Percentiles rank a stretch among this genome's conserved stretches.
Conservation (phyloP, 257 asterid genomes). For the Solanum appendiculatum region DNA sequence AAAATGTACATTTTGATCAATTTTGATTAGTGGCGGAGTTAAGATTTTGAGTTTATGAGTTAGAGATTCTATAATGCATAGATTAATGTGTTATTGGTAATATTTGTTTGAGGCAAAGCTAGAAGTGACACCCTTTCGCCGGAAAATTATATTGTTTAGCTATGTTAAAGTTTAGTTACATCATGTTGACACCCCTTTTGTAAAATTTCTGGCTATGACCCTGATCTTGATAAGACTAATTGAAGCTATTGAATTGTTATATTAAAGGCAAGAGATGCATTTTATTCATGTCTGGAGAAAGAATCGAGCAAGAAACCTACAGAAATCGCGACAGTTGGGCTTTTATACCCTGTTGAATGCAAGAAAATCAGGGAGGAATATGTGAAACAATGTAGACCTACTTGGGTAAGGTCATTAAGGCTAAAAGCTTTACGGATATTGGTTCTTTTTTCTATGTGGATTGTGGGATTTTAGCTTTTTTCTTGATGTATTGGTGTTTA, state of each 20-base stretch:
- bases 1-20: neutral
- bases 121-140: neutral
- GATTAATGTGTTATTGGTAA: neutral
- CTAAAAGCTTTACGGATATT: neutral
- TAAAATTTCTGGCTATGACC: neutral
- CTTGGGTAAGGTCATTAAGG: conserved; percentile 55
- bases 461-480: neutral
- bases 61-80: neutral
- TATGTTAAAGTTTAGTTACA: neutral
- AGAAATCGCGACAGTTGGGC: conserved; percentile 79
- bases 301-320: conserved; percentile 67
- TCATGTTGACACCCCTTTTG: neutral
- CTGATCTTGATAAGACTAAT: neutral
- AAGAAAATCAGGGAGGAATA: conserved; percentile 54
- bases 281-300: conserved; percentile 70
- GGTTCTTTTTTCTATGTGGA: neutral
- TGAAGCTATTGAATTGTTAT: neutral
- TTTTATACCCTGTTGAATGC: conserved; percentile 87
- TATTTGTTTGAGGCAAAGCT: neutral
- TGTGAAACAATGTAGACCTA: conserved; percentile 71
- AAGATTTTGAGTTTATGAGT: neutral
- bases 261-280: conserved; percentile 82
- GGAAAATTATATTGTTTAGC: neutral
- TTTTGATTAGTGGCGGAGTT: neutral
- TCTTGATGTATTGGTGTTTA: neutral